Evolutionary conservation across 306 rosid species (phyloP).

Genomic region (Rosa persica): DNA sequence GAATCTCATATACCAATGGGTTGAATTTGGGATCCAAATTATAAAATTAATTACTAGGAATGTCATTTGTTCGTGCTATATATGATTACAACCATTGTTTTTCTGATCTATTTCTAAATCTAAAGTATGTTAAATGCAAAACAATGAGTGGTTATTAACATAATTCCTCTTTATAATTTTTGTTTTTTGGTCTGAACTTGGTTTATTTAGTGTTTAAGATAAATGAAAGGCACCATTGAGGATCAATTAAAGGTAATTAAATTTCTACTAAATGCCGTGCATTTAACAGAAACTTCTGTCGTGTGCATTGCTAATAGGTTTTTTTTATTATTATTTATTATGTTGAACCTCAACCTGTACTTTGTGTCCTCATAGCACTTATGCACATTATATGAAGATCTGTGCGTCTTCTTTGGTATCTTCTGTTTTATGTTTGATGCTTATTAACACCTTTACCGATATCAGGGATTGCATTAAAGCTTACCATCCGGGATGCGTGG

Average conservation of each 20-base stretch:
- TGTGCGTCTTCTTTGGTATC: neutral
- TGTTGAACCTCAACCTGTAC: neutral
- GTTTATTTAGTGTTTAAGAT: neutral
- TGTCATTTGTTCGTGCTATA: neutral
- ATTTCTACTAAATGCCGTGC: neutral
- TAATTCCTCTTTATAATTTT: neutral
- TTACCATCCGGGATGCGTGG: constrained; percentile 56
- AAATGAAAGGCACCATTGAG: neutral
- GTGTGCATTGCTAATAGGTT: neutral
- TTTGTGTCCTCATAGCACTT: neutral
- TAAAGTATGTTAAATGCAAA: neutral
- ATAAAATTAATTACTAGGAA: neutral
- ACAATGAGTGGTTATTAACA: neutral
- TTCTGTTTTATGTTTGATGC: neutral
- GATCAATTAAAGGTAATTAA: neutral
- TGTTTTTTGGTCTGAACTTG: neutral
- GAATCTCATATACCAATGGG: neutral
- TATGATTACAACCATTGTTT: neutral
- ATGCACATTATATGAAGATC: neutral
- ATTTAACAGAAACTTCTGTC: neutral
- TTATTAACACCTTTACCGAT: neutral
- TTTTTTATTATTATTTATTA: neutral
- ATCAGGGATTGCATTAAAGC: constrained; percentile 61
- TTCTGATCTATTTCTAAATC: neutral
- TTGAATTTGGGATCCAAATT: neutral